These are phyloP conservation scores for Litchi chinensis DNA, from an alignment of 345 rosid species.

Conservation along the genomic window DNA sequence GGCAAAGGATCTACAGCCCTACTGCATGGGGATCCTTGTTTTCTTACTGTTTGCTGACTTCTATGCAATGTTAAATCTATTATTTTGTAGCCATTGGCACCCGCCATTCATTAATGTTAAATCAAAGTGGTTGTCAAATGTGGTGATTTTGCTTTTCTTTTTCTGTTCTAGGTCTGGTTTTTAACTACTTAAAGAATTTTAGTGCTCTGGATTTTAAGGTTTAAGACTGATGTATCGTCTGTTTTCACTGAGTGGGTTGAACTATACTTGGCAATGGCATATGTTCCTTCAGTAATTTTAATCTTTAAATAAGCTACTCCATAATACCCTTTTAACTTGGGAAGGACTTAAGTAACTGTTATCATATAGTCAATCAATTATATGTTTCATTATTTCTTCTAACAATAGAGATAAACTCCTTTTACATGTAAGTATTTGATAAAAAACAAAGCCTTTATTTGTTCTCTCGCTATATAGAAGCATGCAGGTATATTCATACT, in stretches of 20 bases:
- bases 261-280: not conserved
- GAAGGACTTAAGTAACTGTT: not conserved
- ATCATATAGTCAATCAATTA: not conserved
- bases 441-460: not conserved
- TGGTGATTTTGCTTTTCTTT: not conserved
- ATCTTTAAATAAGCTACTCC: not conserved
- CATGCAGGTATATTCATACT: not conserved
- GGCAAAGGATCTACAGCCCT: not conserved
- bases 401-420: not conserved
- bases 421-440: not conserved
- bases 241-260: not conserved
- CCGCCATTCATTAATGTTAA: not conserved
- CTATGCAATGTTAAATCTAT: not conserved
- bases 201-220: not conserved
- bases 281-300: not conserved
- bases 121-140: not conserved
- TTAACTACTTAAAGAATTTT: not conserved
- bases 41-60: not conserved
- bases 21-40: not conserved
- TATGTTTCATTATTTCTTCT: not conserved
- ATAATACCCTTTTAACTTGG: not conserved
- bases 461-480: not conserved
- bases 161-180: not conserved
- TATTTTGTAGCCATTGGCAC: not conserved
- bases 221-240: not conserved